phyloP scores from a whole-genome alignment of 768 basidiomycete genomes.

The Leucocoprinus leucothites region DNA sequence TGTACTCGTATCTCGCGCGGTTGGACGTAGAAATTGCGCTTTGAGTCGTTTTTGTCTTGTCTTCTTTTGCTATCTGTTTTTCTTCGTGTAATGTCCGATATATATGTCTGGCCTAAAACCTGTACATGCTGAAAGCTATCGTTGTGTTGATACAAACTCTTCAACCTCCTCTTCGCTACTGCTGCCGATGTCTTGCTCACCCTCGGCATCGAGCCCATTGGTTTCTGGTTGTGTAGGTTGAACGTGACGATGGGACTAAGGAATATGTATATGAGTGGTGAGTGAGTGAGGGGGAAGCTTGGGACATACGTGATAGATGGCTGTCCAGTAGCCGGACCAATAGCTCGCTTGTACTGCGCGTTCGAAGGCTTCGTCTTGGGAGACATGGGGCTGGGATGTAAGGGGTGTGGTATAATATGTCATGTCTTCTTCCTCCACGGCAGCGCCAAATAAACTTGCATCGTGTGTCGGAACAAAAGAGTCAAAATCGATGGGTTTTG shows the following conservation, averaged over 20 bases:
- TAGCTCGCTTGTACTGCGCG: slow-evolving; percentile 79
- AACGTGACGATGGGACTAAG: slow-evolving; percentile 6
- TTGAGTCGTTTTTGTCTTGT: no score
- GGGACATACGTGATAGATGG: slow-evolving; percentile 69
- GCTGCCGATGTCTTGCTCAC: slow-evolving; percentile 21
- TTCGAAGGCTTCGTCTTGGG: slow-evolving; percentile 71
- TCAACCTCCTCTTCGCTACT: slow-evolving; percentile 27
- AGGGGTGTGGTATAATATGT: background rate
- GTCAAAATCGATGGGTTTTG: slow-evolving; percentile 63
- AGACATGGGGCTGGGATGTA: background rate
- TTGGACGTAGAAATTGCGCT: slow-evolving; percentile 85
- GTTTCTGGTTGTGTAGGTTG: slow-evolving; percentile 10
- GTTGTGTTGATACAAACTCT: slow-evolving; percentile 38
- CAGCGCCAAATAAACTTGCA: slow-evolving; percentile 46
- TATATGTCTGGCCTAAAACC: no score
- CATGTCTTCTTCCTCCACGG: slow-evolving; percentile 4
- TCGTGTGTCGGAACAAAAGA: slow-evolving; percentile 72
- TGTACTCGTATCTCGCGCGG: slow-evolving; percentile 84
- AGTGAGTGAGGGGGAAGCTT: background rate
- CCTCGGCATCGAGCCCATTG: slow-evolving; percentile 15
- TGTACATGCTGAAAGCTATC: slow-evolving; percentile 26
- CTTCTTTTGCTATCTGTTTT: no score
- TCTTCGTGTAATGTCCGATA: slow-evolving; percentile 6
- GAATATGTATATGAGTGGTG: background rate
- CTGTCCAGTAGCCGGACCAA: slow-evolving; percentile 88